Percentiles rank a stretch among this genome's conserved stretches.
Conservation (phyloP, 1,284 basidiomycete species). For the Rhodotorula sp. region DNA sequence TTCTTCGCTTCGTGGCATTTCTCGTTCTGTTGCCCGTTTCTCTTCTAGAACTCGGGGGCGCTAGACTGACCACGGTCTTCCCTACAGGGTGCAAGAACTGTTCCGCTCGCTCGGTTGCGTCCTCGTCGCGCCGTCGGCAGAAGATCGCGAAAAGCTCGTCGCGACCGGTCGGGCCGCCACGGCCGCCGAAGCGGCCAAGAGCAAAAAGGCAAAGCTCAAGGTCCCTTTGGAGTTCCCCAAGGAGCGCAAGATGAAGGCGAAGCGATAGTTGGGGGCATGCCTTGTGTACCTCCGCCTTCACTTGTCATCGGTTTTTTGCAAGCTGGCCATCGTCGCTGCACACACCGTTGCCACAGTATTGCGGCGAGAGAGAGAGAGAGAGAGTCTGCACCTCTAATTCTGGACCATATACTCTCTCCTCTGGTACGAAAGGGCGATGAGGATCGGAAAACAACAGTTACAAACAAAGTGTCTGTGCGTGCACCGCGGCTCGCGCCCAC, state of each 20-base stretch:
- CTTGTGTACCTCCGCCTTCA: not conserved
- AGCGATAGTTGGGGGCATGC: slow-evolving; percentile 43
- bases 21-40: no score
- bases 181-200: slow-evolving; percentile 42
- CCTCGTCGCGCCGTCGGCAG: slow-evolving; percentile 60
- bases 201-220: slow-evolving; percentile 67
- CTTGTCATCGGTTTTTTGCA: not conserved
- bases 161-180: slow-evolving; percentile 19
- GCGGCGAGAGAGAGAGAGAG: no score
- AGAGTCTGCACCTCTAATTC: no score
- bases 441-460: not conserved
- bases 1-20: no score
- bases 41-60: no score
- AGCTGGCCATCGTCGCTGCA: no score
- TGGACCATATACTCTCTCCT: no score
- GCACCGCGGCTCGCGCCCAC: no score
- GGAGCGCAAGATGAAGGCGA: slow-evolving; percentile 49
- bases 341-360: no score
- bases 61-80: not conserved
- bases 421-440: no score
- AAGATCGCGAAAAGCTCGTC: slow-evolving; percentile 53
- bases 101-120: slow-evolving; percentile 64
- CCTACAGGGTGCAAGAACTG: slow-evolving; percentile 43
- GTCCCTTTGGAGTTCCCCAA: slow-evolving; percentile 79
- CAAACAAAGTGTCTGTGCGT: not conserved